Evolutionary conservation across 805 yeast genomes (phyloP).

Genomic region (Cyberlindnera xishuangbannaensis): DNA sequence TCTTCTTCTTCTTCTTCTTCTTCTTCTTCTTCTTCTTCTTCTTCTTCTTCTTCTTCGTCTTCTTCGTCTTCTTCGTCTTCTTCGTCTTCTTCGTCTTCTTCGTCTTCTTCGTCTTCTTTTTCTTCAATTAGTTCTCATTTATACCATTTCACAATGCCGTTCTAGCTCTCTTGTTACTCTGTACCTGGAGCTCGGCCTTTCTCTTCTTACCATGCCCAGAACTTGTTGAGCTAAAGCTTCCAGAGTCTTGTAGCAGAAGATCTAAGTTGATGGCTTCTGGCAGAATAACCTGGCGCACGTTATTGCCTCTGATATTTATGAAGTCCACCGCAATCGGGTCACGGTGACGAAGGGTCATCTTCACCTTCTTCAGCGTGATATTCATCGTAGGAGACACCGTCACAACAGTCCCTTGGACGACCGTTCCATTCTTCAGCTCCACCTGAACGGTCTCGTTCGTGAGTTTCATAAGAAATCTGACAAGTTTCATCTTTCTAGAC

Average conservation of each 20-base stretch:
- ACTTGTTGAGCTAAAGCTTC: neutral
- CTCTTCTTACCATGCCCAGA: constrained; percentile 15
- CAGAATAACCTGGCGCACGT: constrained; percentile 72
- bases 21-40: no score
- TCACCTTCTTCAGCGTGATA: constrained; percentile 72
- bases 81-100: no score
- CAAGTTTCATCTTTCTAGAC: constrained; percentile 57
- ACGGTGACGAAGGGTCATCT: constrained; percentile 66
- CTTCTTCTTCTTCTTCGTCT: no score
- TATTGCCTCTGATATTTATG: constrained; percentile 85
- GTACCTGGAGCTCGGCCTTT: constrained; percentile 15
- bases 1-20: no score
- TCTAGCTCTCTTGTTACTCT: constrained; percentile 27
- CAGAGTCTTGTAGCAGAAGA: constrained; percentile 44
- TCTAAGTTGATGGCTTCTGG: constrained; percentile 85
- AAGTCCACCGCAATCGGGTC: constrained; percentile 68
- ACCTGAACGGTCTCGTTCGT: constrained; percentile 83
- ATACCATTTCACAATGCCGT: constrained; percentile 27
- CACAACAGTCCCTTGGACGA: constrained; percentile 76
- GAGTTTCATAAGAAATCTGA: constrained; percentile 75
- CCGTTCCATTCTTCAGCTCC: constrained; percentile 87
- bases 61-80: no score
- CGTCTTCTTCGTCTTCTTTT: no score
- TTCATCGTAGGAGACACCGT: constrained; percentile 91
- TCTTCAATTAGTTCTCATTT: no score